Evolutionary conservation across 2,329 filamentous ascomycete genomes (phyloP).

Genomic region (Verruconis gallopava): DNA sequence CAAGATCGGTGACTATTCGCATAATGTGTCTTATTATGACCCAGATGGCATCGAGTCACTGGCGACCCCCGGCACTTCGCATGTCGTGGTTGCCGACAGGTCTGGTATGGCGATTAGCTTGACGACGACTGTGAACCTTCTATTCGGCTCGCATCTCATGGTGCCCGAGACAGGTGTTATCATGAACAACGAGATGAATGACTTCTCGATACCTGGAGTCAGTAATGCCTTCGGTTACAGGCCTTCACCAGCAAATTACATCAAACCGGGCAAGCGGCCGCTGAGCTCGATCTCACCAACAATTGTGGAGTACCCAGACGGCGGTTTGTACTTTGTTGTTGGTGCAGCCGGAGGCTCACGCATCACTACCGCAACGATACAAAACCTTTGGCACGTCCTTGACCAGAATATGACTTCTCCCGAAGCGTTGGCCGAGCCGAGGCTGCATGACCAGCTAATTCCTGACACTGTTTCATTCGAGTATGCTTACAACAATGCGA

Average conservation of each 20-base stretch:
- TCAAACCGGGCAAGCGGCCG: conserved; percentile 68
- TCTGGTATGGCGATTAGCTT: conserved; percentile 65
- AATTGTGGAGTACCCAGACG: conserved; percentile 56
- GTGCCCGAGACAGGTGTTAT: conserved; percentile 75
- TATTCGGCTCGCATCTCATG: conserved; percentile 70
- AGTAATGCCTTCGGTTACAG: conserved; percentile 77
- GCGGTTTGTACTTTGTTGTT: conserved; percentile 52
- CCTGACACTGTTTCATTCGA: conserved; percentile 60
- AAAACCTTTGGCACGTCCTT: conserved; percentile 59
- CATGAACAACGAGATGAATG: conserved; percentile 49
- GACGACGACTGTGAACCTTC: conserved; percentile 77
- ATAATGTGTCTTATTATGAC: conserved; percentile 62
- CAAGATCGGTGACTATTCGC: conserved; percentile 63
- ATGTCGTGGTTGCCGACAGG: conserved; percentile 58
- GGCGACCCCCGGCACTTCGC: conserved; percentile 61
- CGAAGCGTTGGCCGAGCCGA: conserved; percentile 50
- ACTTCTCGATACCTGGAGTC: conserved; percentile 72
- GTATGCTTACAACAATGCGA: conserved; percentile 50
- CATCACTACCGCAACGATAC: conserved; percentile 70
- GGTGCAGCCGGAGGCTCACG: conserved; percentile 71
- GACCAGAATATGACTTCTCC: conserved; percentile 48
- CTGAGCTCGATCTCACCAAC: conserved; percentile 71
- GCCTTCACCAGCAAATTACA: conserved; percentile 68
- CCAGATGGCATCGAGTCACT: conserved; percentile 52
- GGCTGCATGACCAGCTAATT: conserved; percentile 72